Base-by-base conservation (phyloP, 148 eudicot genomes). In the Rheum nobile region DNA sequence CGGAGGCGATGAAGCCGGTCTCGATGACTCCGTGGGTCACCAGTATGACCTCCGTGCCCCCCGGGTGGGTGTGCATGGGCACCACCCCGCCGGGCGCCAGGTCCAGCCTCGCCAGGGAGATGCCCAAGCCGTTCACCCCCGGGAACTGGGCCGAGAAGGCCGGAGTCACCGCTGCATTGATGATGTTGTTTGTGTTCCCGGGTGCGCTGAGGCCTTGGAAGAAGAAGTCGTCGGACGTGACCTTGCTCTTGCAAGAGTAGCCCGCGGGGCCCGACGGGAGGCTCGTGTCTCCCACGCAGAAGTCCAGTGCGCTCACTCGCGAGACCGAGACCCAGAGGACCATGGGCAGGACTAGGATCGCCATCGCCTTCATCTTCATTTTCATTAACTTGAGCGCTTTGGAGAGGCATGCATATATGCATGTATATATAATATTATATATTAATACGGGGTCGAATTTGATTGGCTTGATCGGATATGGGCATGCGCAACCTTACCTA, bases 61-160 rank as follows among this genome's bases (percentile, higher is more conserved):
- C 88, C 0, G 97, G 94, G 82, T 93, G 98, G 0, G 94, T 93
- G 88, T 93, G 98, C 77, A 93, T 73, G 2, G 98, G 98, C 17
- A 91, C 77, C 2, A 93, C 98, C 6, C 98, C 98, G 0, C 84
- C 91, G 0, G 41, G 35, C 10, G 92, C 97, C 9, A 93, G 59
- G 77, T 93, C 98, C 9, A 91, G 69, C 17, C 97, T 71, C 1
- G 94, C 98, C 8, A 88, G 17, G 79, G 98, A 93, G 0, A 93
- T 39, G 0, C 96, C 98, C 0, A 91, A 85, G 0, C 98, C 96
- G 41, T 93, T 93, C 2, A 91, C 74, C 4, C 89, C 97, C 0
- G 97, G 92, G 78, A 89, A 90, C 21, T 91, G 94, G 73, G 88
- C 81, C 0, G 75, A 79, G 26, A 91, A 91, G 7, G 91, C 98